Evolutionary conservation across 768 basidiomycete species (phyloP), one percentile per base, ranked within the genome.

Genomic region (Russula earlei): DNA sequence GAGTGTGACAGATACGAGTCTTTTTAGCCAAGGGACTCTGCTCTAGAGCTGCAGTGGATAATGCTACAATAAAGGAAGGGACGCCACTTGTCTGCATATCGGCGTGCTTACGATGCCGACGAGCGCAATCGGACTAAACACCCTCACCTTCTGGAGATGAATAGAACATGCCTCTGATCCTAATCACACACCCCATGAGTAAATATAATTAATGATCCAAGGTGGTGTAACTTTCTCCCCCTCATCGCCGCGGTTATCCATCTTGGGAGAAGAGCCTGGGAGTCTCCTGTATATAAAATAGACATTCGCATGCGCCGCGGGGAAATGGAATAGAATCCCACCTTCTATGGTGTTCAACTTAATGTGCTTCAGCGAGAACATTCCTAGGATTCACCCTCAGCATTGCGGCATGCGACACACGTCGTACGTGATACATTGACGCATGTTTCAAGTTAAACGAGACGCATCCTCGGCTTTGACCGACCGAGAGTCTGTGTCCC

Each of bases 171-270:
- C 10, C 29, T 31, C 29, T 31, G 29, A 47, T 41, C 37, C 44
- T 27, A 52, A 56, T 56, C 55, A 40, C 44, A 40, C 34, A 33
- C 29, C 27, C 17, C 49, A 25, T 38, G n/a, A 33, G 44, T 38
- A 41, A 34, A 46, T 56, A 40, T 38, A 41, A 34, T 52, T 56
- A 40, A 47, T 47, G 34, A 25, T 38, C 14, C 19, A 44, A 34
- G 42, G 33, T 24, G 25, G 25, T 12, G 14, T 20, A 33, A 42
- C 19, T 36, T 52, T 36, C 37, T 51, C 25, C 27, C 37, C 24
- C 3, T 36, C 38, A 52, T 36, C 38, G 25, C 56, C 51, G 56
- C 56, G 56, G 56, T 34, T 42, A 42, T 36, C 24, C 20, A 22
- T 20, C 9, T 46, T 22, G 37, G 6, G 15, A 40, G 44, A 31